phyloP scores from a whole-genome alignment of 2,329 filamentous ascomycete species.

The Calcarisporium arbuscula region DNA sequence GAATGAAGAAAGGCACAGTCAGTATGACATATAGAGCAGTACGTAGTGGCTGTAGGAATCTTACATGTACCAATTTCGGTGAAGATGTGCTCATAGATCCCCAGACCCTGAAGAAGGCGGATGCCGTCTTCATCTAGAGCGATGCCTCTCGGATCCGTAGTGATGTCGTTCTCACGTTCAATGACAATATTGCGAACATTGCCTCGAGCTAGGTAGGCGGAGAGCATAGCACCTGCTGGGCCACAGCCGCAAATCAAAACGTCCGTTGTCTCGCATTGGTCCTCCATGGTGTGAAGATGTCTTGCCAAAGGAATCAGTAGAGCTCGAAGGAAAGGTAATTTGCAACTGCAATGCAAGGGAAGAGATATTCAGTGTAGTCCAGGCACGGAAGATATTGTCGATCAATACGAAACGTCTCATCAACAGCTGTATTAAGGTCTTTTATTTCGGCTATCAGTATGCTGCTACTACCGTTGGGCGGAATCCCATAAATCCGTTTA shows the following conservation, averaged over 20 bases:
- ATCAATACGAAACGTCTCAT: too few species aligned
- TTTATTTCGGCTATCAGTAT: too few species aligned
- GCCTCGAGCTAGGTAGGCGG: slow-evolving; percentile 11
- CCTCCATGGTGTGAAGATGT: neutral
- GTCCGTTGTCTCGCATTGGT: slow-evolving; percentile 14
- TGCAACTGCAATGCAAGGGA: too few species aligned
- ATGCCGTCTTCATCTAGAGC: slow-evolving; percentile 24
- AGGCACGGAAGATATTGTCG: too few species aligned
- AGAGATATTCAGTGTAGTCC: too few species aligned
- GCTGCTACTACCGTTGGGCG: too few species aligned
- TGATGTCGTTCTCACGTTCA: slow-evolving; percentile 19
- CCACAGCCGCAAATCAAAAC: slow-evolving; percentile 19
- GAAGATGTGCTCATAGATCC: slow-evolving; percentile 17
- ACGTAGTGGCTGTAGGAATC: neutral
- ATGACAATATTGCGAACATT: slow-evolving; percentile 15
- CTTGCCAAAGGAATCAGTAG: neutral
- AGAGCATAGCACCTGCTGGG: slow-evolving; percentile 20
- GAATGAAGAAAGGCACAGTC: slow-evolving; percentile 3
- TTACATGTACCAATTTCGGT: slow-evolving; percentile 15
- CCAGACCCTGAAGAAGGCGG: slow-evolving; percentile 16
- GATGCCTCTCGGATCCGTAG: slow-evolving; percentile 22
- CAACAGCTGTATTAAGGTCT: too few species aligned
- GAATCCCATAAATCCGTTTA: too few species aligned
- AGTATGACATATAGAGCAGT: neutral
- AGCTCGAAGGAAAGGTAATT: slow-evolving; percentile 1